Evolutionary conservation across 2,329 filamentous ascomycete species (phyloP).

Genomic region (Leptographium wingfieldii): DNA sequence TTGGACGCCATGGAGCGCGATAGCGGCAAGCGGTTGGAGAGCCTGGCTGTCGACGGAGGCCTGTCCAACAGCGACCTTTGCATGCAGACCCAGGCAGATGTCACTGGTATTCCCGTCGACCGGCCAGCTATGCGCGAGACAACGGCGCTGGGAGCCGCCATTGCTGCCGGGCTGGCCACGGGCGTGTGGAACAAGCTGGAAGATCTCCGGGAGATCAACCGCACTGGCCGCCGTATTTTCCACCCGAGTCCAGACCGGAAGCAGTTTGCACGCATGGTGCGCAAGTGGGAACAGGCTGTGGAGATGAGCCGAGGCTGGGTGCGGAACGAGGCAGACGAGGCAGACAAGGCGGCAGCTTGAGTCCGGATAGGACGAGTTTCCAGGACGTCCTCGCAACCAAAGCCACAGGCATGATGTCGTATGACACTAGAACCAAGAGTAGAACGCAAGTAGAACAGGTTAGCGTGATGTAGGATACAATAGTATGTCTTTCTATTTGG

Average conservation of each 20-base stretch:
- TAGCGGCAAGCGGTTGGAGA: conserved; percentile 60
- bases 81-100: conserved; percentile 85
- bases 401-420: not conserved
- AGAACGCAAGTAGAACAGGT: too few species aligned
- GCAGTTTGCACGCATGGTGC: conserved; percentile 31
- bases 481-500: too few species aligned
- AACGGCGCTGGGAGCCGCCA: conserved; percentile 76
- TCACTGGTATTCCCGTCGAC: conserved; percentile 70
- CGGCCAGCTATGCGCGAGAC: conserved; percentile 84
- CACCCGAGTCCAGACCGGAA: conserved; percentile 44
- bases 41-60: conserved; percentile 75
- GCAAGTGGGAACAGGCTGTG: conserved; percentile 43
- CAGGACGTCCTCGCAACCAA: too few species aligned
- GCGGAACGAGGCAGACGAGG: conserved; percentile 14
- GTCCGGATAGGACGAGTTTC: too few species aligned
- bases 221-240: conserved; percentile 56
- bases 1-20: conserved; percentile 89
- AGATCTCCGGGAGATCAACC: conserved; percentile 63
- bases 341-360: not conserved
- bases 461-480: too few species aligned
- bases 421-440: not conserved
- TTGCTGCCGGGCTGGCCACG: conserved; percentile 76
- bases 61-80: conserved; percentile 80
- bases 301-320: conserved; percentile 47
- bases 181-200: conserved; percentile 65